Evolutionary conservation across 2,329 filamentous ascomycete genomes (phyloP), one percentile per base, ranked within the genome.

Genomic region (Parastagonospora avenae): DNA sequence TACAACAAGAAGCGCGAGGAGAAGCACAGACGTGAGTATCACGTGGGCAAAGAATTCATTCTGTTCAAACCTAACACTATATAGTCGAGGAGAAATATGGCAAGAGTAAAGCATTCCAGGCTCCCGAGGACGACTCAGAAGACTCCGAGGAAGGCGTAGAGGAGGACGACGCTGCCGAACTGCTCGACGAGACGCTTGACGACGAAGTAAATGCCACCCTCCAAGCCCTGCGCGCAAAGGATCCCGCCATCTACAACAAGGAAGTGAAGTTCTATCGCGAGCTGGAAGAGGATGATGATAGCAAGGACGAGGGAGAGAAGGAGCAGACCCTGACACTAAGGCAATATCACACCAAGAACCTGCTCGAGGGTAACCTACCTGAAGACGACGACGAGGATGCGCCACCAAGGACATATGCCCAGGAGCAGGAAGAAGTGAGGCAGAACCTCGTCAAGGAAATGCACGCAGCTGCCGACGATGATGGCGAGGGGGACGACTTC

Each of bases 1-100:
- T 84, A 97, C 77, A 99, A 99, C 78, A 97, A 97, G 79, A 96
- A 96, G 78, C 85, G 93, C 50, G 92, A 96, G 70, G 94, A 99
- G 72, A 79, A 86, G 57, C 87, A 92, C 12, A 82, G 84, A 68
- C 74, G 87, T 89, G 67, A 64, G 84, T 75, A 16, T 11, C 6
- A 0, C 4, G 11, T 39, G 29, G 15, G 33, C 12, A 4, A 10
- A 37, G 24, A n/a, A 6, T 9, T 4, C n/a, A 30, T 14, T n/a
- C 14, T 8, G 10, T 30, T 57, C n/a, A n/a, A n/a, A n/a, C 37
- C 66, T 73, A 61, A 73, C 50, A 35, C 35, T 8, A 4, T 16
- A 6, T 50, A 93, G 90, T 97, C 70, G 92, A 97, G 75, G 90
- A 96, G 66, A 97, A 96, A 76, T 91, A 89, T 74, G 84, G 82